Base-by-base conservation (phyloP, 176 grass and related monocot species). In the Eragrostis curvula region DNA sequence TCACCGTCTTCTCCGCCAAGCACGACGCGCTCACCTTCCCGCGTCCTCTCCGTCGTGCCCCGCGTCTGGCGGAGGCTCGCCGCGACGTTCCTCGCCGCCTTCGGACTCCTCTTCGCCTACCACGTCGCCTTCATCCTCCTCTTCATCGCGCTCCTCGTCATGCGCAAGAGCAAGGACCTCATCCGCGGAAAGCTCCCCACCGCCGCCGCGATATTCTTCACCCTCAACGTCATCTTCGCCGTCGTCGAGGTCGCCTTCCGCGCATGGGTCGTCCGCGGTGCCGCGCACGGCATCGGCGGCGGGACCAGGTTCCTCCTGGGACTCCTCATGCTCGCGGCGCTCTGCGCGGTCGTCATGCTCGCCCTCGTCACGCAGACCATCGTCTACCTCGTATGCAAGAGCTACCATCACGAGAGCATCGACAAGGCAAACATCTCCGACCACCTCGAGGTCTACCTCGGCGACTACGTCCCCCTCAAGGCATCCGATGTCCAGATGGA, bases 31-130 rank as follows among this genome's bases (percentile, higher is more conserved):
- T 98, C 77, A 29, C 92, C 82, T 95, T 98, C 92, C 86, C 92
- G 85, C 3, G 96, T 98, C 4, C 83, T 98, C 68, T 86, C 90
- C 73, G 96, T 98, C 30, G 96, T 98, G n/a, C 96, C 96, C 0
- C 89, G 89, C 81, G 96, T 98, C 51, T 98, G 96, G 96, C 81
- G 93, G 9, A 73, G 92, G 24, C 90, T 98, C 57, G 91, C 92
- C 14, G 88, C 69, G 20, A 98, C 95, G 45, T 98, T 95, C 81
- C 82, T 98, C 66, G 75, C 90, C 53, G 96, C 96, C 43, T 98
- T 95, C 87, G 67, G 78, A 17, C 57, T 98, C 21, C 90, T 98
- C 81, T 69, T 95, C 79, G 92, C 78, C 44, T 91, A 91, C 87
- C 67, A 98, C 86, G 24, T 77, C 59, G 23, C 73, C 68, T 78